Percentiles rank a stretch among this genome's conserved stretches.
These are phyloP conservation scores for Schrenkiella parvula DNA, from an alignment of 345 rosid species.

Conservation along the genomic window DNA sequence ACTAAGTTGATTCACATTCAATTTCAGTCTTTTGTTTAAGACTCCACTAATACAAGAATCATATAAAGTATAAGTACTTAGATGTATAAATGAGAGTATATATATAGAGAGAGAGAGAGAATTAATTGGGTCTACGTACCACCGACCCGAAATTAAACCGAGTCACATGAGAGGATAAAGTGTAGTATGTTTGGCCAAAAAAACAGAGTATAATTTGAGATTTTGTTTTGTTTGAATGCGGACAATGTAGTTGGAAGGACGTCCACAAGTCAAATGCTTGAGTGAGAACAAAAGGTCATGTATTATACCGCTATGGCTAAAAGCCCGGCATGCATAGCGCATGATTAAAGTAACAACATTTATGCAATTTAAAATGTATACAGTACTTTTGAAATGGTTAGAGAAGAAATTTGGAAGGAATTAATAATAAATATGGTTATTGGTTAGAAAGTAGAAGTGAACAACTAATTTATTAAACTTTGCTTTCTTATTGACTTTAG, in stretches of 20 bases:
- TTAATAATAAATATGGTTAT: constrained; percentile 15
- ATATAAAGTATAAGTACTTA: background rate
- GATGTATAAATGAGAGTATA: background rate
- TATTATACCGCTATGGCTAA: constrained; percentile 17
- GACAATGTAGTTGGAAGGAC: constrained; percentile 16
- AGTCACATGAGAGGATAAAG: constrained; percentile 11
- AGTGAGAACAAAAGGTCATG: constrained; percentile 6
- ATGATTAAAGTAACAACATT: constrained; percentile 18
- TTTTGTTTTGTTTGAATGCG: background rate
- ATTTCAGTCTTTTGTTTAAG: too few relatives aligned
- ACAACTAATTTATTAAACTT: background rate
- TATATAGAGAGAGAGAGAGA: background rate
- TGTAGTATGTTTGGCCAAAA: background rate
- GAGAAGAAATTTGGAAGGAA: background rate
- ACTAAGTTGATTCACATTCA: too few relatives aligned
- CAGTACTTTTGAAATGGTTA: background rate
- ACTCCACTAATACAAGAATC: background rate
- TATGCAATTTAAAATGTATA: background rate
- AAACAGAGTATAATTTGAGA: constrained; percentile 2
- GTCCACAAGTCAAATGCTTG: constrained; percentile 9
- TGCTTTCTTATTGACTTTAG: constrained; percentile 4
- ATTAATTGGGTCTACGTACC: constrained; percentile 1
- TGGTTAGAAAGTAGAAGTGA: constrained; percentile 20
- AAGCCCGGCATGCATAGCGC: constrained; percentile 18
- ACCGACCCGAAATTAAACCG: constrained; percentile 18